Base-by-base conservation (phyloP, 2,329 filamentous ascomycete genomes). In the Neobulgaria alba region DNA sequence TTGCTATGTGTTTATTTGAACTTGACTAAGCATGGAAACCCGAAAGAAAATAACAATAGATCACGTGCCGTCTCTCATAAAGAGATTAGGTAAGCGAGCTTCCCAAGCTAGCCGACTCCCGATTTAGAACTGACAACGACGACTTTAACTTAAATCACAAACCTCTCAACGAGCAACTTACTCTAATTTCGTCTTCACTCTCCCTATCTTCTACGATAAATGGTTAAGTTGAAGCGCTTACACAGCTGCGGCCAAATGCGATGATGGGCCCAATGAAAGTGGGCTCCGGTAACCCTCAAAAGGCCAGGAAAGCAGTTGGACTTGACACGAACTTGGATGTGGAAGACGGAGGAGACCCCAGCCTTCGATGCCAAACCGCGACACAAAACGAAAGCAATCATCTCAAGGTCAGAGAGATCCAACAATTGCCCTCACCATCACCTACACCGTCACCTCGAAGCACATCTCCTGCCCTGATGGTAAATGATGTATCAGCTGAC, bases 341-440 rank as follows among this genome's bases (percentile, higher is more conserved):
- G 23, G 23, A 7, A 7, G 7, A 12, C 23, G 12, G 23, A 26
- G n/a, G n/a, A n/a, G n/a, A 26, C 23, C 23, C 23, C 23, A 26
- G 12, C 23, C 23, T 7, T 26, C 23, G 12, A 12, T 7, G 12
- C 23, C 23, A 26, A 26, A 12, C 23, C 7, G 7, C 23, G 7
- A 7, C 12, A 7, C 23, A 7, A 12, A 26, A 26, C 12, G 23
- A 26, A 7, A 26, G 7, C 23, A 12, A 12, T 12, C 12, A 26
- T 26, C 29, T 53, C 9, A 42, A 41, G 37, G 43, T 48, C 14
- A 39, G 47, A 39, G 49, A 52, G 18, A 20, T 41, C 10, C 33
- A 8, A 14, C 55, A 57, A 10, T 47, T 57, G 15, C 53, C 49
- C 32, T 53, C 52, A 21, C 55, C 54, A 35, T 57, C 53, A 2